Evolutionary conservation across 208 protist species (phyloP).

Genomic region (Trichomonas gallinae): DNA sequence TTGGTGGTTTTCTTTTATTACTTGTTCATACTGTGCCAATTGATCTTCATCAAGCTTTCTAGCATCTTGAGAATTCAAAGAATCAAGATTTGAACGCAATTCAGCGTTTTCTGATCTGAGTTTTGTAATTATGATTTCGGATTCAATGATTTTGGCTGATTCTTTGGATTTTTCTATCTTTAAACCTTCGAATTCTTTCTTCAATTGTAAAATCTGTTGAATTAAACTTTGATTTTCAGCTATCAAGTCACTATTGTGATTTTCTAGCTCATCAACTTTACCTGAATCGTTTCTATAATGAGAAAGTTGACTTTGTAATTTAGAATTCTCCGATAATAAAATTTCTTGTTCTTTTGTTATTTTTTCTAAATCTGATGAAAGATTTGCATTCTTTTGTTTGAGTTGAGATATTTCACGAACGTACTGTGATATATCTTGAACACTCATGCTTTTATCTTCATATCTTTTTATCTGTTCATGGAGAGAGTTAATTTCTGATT

Average conservation of each 20-base stretch:
- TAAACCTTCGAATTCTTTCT: neutral
- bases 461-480: neutral
- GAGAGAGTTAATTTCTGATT: neutral
- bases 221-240: neutral
- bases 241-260: neutral
- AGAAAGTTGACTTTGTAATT: neutral
- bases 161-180: neutral
- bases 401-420: neutral
- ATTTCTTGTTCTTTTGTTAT: neutral
- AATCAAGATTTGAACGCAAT: neutral
- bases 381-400: neutral
- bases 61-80: neutral
- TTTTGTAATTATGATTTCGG: neutral
- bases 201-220: neutral
- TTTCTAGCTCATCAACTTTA: neutral
- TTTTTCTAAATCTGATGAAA: neutral
- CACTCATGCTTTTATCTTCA: neutral
- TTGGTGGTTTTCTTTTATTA: neutral
- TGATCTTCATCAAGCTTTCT: neutral
- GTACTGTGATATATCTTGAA: neutral
- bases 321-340: neutral
- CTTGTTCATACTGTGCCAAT: neutral
- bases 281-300: neutral
- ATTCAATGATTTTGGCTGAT: neutral
- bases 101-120: neutral